These are phyloP conservation scores for Geotrichum klebahnii DNA, from an alignment of 1,139 yeast species.

Conservation along the genomic window DNA sequence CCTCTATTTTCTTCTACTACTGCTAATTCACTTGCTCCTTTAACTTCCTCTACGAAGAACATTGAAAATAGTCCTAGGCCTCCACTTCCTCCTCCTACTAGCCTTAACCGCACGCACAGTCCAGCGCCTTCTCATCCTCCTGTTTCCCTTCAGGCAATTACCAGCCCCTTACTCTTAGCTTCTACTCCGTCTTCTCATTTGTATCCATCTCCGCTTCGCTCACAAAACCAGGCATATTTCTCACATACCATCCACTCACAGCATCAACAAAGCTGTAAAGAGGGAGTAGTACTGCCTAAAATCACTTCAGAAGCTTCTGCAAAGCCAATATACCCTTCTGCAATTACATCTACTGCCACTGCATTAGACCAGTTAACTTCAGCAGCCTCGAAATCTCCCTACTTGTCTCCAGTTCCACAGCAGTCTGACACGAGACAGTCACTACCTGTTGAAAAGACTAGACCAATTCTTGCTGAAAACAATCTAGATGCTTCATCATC, in stretches of 20 bases:
- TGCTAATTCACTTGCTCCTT: slow-evolving; percentile 3
- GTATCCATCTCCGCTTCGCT: background rate
- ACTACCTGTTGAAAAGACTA: background rate
- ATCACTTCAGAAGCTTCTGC: background rate
- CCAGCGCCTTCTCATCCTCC: background rate
- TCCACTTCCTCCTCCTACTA: background rate
- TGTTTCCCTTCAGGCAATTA: slow-evolving; percentile 14
- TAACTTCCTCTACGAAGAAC: background rate
- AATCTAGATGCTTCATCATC: too few species aligned
- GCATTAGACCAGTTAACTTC: slow-evolving; percentile 28
- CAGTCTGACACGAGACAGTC: background rate
- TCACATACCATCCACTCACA: background rate
- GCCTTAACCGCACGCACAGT: background rate
- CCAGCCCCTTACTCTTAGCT: slow-evolving; percentile 23
- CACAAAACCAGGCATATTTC: background rate
- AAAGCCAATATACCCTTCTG: background rate
- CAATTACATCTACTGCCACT: slow-evolving; percentile 13
- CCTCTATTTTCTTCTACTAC: background rate
- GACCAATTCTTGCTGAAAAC: background rate
- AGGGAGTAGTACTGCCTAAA: background rate
- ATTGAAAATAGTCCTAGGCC: background rate
- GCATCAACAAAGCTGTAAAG: background rate
- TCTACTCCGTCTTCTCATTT: slow-evolving; percentile 1
- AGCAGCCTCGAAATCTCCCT: slow-evolving; percentile 30
- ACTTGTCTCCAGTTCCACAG: slow-evolving; percentile 17